Percentiles rank a stretch among this genome's conserved stretches.
These are phyloP conservation scores for Leptographium procerum DNA, from an alignment of 2,329 filamentous ascomycete species.

Conservation along the genomic window DNA sequence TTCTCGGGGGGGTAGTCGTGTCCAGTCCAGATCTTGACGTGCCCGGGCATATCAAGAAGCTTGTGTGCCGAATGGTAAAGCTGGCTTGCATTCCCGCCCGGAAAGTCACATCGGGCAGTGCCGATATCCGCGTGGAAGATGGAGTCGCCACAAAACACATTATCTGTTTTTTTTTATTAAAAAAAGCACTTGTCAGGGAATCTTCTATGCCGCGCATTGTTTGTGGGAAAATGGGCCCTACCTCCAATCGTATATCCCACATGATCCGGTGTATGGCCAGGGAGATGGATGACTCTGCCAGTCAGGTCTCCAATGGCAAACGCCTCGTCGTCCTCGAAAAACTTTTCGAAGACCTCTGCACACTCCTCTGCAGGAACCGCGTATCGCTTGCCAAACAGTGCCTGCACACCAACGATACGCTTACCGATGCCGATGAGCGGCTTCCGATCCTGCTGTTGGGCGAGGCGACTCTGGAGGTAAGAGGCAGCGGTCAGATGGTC, in stretches of 20 bases:
- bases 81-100: conserved; percentile 32
- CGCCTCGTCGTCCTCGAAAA: conserved; percentile 41
- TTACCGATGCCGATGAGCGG: conserved; percentile 43
- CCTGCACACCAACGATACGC: conserved; percentile 40
- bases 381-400: conserved; percentile 36
- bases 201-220: not conserved
- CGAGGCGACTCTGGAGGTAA: conserved; percentile 40
- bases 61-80: conserved; percentile 32
- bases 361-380: conserved; percentile 31
- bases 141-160: conserved; percentile 42
- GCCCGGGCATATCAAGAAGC: conserved; percentile 29
- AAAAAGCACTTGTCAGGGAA: not conserved
- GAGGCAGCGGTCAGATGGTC: conserved; percentile 48
- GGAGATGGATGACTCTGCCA: conserved; percentile 39
- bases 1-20: conserved; percentile 39
- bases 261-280: conserved; percentile 51
- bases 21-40: conserved; percentile 39
- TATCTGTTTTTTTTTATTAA: conserved; percentile 13
- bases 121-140: conserved; percentile 42
- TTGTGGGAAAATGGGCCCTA: conserved; percentile 10
- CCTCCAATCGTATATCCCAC: conserved; percentile 45
- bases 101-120: conserved; percentile 42
- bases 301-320: conserved; percentile 38
- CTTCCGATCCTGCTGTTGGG: conserved; percentile 17
- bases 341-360: conserved; percentile 35